phyloP scores from a whole-genome alignment of 2,329 filamentous ascomycete genomes.

The Grosmannia clavigera region DNA sequence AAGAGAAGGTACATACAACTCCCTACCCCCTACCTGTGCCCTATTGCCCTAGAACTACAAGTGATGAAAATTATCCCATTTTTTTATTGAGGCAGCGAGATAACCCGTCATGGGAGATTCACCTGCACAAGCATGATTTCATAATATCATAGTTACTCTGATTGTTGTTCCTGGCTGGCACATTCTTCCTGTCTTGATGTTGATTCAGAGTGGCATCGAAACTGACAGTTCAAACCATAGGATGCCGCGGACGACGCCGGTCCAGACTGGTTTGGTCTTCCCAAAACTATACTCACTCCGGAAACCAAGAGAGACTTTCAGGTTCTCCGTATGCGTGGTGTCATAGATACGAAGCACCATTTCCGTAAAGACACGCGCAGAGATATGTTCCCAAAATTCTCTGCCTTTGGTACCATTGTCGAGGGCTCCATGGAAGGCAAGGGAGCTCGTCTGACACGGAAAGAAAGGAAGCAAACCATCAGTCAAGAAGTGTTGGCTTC shows the following conservation, averaged over 20 bases:
- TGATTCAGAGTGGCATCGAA: constrained; percentile 12
- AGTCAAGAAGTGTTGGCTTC: constrained; percentile 69
- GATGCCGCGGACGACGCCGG: constrained; percentile 50
- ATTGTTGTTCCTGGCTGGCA: constrained; percentile 30
- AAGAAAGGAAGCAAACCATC: constrained; percentile 76
- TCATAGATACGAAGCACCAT: constrained; percentile 78
- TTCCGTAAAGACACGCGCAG: constrained; percentile 79
- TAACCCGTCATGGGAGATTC: constrained; percentile 70
- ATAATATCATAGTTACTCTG: constrained; percentile 64
- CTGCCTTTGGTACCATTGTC: constrained; percentile 77
- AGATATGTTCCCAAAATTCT: constrained; percentile 64
- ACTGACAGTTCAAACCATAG: constrained; percentile 16
- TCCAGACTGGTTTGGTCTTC: constrained; percentile 75
- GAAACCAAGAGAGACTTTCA: constrained; percentile 75
- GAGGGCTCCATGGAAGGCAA: constrained; percentile 83
- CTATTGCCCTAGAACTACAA: background rate
- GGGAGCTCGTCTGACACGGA: constrained; percentile 68
- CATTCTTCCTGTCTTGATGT: constrained; percentile 15
- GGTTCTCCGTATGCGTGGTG: constrained; percentile 74
- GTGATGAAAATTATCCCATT: constrained; percentile 66
- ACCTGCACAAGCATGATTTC: constrained; percentile 50
- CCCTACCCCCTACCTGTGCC: background rate
- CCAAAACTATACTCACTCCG: constrained; percentile 70
- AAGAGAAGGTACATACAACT: constrained; percentile 19
- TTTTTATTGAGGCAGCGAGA: constrained; percentile 60